Base-by-base conservation (phyloP, 2,329 filamentous ascomycete species). In the Boeremia lycopersici region DNA sequence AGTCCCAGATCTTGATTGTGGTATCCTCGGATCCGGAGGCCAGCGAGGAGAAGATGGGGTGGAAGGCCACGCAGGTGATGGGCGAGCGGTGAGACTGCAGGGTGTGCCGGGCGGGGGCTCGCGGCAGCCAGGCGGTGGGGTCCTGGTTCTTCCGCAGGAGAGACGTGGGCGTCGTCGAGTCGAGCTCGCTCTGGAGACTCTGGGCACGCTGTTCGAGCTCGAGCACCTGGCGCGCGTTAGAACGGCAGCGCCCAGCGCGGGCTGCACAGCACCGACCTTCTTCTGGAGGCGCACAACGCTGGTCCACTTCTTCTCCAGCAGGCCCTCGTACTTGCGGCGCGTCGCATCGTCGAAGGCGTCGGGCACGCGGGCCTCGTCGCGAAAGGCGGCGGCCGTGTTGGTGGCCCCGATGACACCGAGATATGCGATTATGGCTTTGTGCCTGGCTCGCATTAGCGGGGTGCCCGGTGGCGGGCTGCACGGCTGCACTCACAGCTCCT, bases 291-390 rank as follows among this genome's bases (percentile, higher is more conserved):
- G 85, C 68, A 97, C 92, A 26, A 98, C 89, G 68, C 91, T 95
- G 17, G 93, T 98, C 93, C 93, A 98, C 81, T 98, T 98, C 84
- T 96, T 97, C 82, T 98, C 93, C 63, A 98, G 78, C 26, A 98
- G 78, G 1, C 90, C 90, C 77, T 96, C 92, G 78, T 97, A 98
- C 78, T 96, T 96, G 81, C 96, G 96, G 47, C 88, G 84, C 17
- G 91, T 96, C 15, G 85, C 84, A 59, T 89, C 82, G 72, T 96
- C 91, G 68, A 96, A 93, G 42, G 79, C 81, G 62, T 89, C 85
- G 46, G 86, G 84, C 4, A 96, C 83, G 50, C 83, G 82, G n/a
- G 90, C 78, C 75, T 97, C 93, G 69, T 89, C 83, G 59, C 91
- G 86, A 56, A 97, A 80, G 23, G 89, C 85, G 39, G 86, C 80